Base-by-base conservation (phyloP, 768 basidiomycete genomes). In the Mycena galericulata region DNA sequence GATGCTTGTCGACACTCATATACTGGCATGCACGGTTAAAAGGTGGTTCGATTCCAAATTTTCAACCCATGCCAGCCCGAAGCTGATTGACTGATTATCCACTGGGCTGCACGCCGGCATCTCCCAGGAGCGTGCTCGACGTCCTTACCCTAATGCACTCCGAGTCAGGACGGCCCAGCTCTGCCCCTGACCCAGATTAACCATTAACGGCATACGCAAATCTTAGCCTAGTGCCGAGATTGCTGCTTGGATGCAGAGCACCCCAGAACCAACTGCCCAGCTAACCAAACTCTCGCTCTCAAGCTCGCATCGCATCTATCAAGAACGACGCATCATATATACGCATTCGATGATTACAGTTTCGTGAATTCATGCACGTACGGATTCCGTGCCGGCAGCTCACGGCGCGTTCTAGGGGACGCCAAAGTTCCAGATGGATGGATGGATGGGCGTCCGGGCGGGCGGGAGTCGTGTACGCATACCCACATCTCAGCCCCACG, bases 261-360 rank as follows among this genome's bases (percentile, higher is more conserved):
- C n/a, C n/a, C n/a, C 59, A 41, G 47, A 61, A 61, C 26, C 47
- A 34, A 20, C 36, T 46, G 15, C 47, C 40, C 36, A 51, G 40
- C 34, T 38, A 47, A 56, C 22, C 55, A 65, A 65, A 11, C 56
- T 65, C 64, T 51, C 46, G 56, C 64, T 65, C 64, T 45, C 51
- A 59, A 43, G 47, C 64, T 51, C 34, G 34, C 41, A 47, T n/a
- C n/a, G n/a, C 56, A 65, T 65, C 64, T 65, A 65, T 59, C 64
- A 51, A 46, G n/a, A n/a, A n/a, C n/a, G n/a, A 65, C n/a, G n/a
- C n/a, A n/a, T 59, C 57, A 32, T n/a, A n/a, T n/a, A 51, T 58
- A 59, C 40, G 56, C 64, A 46, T 45, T 51, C 56, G n/a, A 40
- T 65, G 63, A 43, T 57, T 57, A 65, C 55, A 11, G 54, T 65